Percentiles rank a stretch among this genome's conserved stretches.
These are phyloP conservation scores for Penicillium psychrosexuale DNA, from an alignment of 2,329 filamentous ascomycete species.

Conservation along the genomic window DNA sequence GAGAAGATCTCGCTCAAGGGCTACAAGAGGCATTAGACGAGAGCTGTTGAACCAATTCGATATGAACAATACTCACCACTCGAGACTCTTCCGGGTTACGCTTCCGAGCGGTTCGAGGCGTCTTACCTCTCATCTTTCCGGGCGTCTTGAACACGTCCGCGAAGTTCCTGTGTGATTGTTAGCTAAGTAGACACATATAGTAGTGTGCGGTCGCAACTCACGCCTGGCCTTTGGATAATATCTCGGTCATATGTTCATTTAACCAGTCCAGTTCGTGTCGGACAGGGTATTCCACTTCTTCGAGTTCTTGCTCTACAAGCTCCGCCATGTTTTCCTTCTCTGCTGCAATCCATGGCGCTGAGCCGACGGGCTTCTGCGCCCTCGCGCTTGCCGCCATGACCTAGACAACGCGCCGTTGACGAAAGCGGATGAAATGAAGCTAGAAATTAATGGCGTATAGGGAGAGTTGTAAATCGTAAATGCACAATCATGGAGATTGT, in stretches of 20 bases:
- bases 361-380: slow-evolving; percentile 63
- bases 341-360: slow-evolving; percentile 76
- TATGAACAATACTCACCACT: slow-evolving; percentile 39
- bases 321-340: slow-evolving; percentile 76
- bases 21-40: slow-evolving; percentile 27
- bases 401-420: slow-evolving; percentile 37
- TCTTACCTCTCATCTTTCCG: slow-evolving; percentile 49
- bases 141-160: slow-evolving; percentile 85
- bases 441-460: neutral
- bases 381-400: slow-evolving; percentile 41
- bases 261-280: slow-evolving; percentile 96
- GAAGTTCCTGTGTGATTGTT: slow-evolving; percentile 65
- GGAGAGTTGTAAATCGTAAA: neutral
- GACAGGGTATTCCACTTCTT: slow-evolving; percentile 89
- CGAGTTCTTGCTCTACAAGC: slow-evolving; percentile 75
- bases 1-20: slow-evolving; percentile 50
- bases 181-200: slow-evolving; percentile 18
- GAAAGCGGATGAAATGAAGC: slow-evolving; percentile 17
- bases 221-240: slow-evolving; percentile 85
- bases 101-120: slow-evolving; percentile 46
- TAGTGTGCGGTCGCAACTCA: slow-evolving; percentile 50
- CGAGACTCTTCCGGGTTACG: slow-evolving; percentile 43
- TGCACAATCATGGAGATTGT: slow-evolving; percentile 5
- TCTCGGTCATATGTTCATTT: slow-evolving; percentile 96
- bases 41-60: slow-evolving; percentile 6